Percentiles rank a stretch among this genome's conserved stretches.
Conservation (phyloP, 768 basidiomycete genomes). For the Leccinum boreale region DNA sequence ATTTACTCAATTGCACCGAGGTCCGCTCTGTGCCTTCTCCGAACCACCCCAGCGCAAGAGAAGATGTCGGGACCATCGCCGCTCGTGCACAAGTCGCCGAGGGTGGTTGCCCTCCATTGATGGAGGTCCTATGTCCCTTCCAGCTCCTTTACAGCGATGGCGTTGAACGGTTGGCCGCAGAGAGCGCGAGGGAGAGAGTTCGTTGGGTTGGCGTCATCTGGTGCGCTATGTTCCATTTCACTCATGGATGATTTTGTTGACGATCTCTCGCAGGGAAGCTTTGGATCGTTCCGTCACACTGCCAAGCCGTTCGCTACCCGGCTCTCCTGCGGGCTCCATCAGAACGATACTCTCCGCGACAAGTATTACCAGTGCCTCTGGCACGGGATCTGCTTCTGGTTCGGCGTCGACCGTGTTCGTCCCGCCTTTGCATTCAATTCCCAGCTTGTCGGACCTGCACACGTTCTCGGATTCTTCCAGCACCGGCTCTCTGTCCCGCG, state of each 20-base stretch:
- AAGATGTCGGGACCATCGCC: constrained; percentile 85
- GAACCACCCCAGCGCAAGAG: constrained; percentile 72
- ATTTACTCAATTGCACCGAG: constrained; percentile 81
- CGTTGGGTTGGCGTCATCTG: constrained; percentile 91
- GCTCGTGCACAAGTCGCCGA: constrained; percentile 56
- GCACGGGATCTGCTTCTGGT: constrained; percentile 44
- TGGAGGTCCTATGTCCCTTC: constrained; percentile 83
- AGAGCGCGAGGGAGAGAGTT: constrained; percentile 80
- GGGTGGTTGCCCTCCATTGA: constrained; percentile 44
- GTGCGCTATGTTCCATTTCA: constrained; percentile 40
- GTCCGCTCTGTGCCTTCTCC: constrained; percentile 83
- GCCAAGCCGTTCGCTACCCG: constrained; percentile 39
- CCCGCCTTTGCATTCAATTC: constrained; percentile 67
- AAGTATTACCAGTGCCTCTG: constrained; percentile 38
- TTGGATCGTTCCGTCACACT: constrained; percentile 62
- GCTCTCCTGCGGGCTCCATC: constrained; percentile 58
- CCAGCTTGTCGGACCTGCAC: constrained; percentile 64
- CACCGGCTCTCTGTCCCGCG: constrained; percentile 37
- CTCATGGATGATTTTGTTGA: neutral
- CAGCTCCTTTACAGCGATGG: constrained; percentile 90
- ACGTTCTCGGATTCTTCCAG: constrained; percentile 44
- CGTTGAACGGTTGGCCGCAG: constrained; percentile 84
- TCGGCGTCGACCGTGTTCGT: constrained; percentile 76
- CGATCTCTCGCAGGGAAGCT: constrained; percentile 57
- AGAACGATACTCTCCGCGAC: constrained; percentile 61